Conservation (phyloP, 23 red algal genomes). For the Gracilaria domingensis region DNA sequence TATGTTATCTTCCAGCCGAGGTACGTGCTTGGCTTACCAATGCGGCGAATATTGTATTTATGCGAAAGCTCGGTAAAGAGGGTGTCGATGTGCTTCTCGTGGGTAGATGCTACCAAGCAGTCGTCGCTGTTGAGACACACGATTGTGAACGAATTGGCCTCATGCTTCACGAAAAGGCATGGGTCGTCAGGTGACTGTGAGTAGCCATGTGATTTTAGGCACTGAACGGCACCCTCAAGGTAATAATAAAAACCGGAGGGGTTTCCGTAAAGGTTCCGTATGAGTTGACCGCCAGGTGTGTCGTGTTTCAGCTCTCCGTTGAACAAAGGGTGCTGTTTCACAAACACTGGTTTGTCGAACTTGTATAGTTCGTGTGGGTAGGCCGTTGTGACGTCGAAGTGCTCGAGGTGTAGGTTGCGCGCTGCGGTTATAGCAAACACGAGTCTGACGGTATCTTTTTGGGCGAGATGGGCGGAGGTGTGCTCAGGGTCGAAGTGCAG, state of each 20-base stretch:
- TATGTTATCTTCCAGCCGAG: neutral
- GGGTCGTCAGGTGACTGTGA: slow-evolving; percentile 23
- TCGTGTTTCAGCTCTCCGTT: slow-evolving; percentile 9
- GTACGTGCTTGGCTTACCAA: neutral
- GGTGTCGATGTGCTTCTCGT: neutral
- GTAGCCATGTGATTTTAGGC: neutral
- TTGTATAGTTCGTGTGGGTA: slow-evolving; percentile 18
- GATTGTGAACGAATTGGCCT: neutral
- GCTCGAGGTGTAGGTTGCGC: neutral
- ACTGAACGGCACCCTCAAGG: neutral
- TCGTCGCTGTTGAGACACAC: slow-evolving; percentile 42
- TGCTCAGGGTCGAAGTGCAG: slow-evolving; percentile 27
- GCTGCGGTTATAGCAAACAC: neutral
- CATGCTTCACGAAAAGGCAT: neutral
- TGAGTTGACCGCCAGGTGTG: neutral
- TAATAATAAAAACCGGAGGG: slow-evolving; percentile 13
- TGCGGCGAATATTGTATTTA: slow-evolving; percentile 6
- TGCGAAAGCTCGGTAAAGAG: neutral
- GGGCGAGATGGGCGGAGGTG: slow-evolving; percentile 7
- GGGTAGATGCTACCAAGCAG: slow-evolving; percentile 12
- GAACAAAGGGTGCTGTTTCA: slow-evolving; percentile 27
- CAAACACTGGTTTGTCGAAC: slow-evolving; percentile 28
- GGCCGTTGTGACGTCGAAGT: slow-evolving; percentile 35
- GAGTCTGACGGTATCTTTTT: neutral
- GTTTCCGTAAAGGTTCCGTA: slow-evolving; percentile 26